phyloP scores from a whole-genome alignment of 139 green algal species.

The Chlorella sp. region DNA sequence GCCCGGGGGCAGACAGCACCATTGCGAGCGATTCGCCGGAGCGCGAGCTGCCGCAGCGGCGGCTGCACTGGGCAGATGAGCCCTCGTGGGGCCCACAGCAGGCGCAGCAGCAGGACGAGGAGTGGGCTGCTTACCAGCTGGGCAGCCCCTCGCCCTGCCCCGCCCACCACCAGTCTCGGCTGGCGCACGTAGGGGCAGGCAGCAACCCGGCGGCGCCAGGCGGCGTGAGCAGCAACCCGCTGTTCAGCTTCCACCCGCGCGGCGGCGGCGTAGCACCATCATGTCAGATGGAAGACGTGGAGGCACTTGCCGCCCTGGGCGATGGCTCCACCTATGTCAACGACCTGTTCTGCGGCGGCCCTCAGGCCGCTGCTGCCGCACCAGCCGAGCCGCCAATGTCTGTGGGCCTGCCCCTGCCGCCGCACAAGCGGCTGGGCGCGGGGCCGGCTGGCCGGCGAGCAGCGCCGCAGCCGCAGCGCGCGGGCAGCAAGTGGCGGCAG shows the following conservation, averaged over 20 bases:
- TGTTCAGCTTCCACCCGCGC: background rate
- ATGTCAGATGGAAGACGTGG: too few relatives aligned
- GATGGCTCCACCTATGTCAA: too few relatives aligned
- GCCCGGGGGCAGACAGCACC: background rate
- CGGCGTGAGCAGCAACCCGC: constrained; percentile 9
- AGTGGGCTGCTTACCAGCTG: background rate
- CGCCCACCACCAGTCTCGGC: background rate
- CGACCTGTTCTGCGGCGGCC: too few relatives aligned
- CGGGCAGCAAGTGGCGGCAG: background rate
- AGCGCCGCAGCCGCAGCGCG: background rate
- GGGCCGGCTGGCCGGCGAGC: too few relatives aligned
- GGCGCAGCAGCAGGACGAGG: background rate
- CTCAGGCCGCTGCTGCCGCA: too few relatives aligned
- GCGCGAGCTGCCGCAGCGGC: background rate
- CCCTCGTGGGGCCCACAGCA: background rate
- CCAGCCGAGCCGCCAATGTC: too few relatives aligned
- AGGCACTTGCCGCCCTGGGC: too few relatives aligned
- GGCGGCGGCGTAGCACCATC: background rate
- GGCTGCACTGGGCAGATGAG: background rate
- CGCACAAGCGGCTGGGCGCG: too few relatives aligned
- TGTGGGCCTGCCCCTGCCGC: too few relatives aligned
- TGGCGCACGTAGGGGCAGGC: background rate
- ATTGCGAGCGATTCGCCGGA: background rate
- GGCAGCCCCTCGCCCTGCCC: background rate
- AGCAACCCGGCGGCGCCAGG: background rate